Percentiles rank a stretch among this genome's conserved stretches.
phyloP scores from a whole-genome alignment of 2,329 filamentous ascomycete genomes.

The Beauveria sp. region DNA sequence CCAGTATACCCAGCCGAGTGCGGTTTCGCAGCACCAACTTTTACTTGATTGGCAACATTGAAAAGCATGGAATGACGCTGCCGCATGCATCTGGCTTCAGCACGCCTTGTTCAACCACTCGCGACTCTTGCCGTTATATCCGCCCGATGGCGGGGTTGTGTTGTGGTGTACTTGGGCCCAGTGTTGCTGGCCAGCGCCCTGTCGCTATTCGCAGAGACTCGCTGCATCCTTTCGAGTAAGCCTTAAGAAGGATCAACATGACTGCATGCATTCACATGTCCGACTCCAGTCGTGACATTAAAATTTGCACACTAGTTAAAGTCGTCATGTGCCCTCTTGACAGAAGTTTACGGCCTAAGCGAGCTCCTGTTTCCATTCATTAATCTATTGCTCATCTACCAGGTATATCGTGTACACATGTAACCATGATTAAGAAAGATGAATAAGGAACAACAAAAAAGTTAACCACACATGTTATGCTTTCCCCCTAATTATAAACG shows the following conservation, averaged over 20 bases:
- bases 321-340: neutral
- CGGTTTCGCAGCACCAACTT: too few species aligned
- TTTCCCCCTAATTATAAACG: neutral
- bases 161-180: neutral
- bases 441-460: neutral
- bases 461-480: neutral
- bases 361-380: neutral
- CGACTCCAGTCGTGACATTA: neutral
- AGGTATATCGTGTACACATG: conserved; percentile 10
- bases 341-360: neutral
- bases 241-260: neutral
- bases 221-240: neutral
- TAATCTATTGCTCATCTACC: neutral
- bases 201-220: neutral
- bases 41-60: too few species aligned
- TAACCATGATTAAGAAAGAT: conserved; percentile 5
- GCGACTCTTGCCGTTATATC: neutral
- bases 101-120: neutral
- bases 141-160: neutral
- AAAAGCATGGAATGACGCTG: too few species aligned
- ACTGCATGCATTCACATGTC: neutral
- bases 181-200: neutral
- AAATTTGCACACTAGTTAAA: neutral
- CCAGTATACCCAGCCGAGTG: neutral
- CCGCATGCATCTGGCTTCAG: neutral